These are phyloP conservation scores for Aureobasidium lini DNA, from an alignment of 2,329 filamentous ascomycete genomes.

Conservation along the genomic window DNA sequence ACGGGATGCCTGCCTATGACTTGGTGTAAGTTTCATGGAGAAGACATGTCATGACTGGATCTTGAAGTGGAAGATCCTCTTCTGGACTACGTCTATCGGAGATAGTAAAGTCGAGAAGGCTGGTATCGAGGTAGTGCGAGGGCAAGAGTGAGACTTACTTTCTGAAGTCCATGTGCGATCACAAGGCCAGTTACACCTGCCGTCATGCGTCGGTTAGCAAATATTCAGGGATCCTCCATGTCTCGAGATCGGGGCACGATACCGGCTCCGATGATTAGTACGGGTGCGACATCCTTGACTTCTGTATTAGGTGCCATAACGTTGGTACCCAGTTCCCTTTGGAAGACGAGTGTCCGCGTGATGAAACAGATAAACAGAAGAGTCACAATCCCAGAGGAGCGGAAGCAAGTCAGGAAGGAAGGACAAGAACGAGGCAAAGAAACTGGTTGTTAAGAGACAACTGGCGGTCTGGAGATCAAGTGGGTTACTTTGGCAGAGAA, in stretches of 20 bases:
- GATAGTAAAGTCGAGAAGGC: too few relatives aligned
- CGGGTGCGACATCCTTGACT: not conserved
- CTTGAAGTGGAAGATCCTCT: not conserved
- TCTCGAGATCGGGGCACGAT: not conserved
- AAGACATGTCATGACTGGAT: not conserved
- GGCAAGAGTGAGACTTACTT: constrained; percentile 5
- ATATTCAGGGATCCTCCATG: not conserved
- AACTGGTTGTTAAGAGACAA: not conserved
- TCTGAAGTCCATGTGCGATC: constrained; percentile 23
- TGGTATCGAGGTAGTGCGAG: not conserved
- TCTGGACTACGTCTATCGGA: not conserved
- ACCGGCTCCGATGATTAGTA: constrained; percentile 24
- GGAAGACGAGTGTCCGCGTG: not conserved
- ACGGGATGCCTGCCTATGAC: constrained; percentile 16
- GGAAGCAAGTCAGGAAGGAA: not conserved
- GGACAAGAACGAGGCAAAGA: not conserved
- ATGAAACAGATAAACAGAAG: not conserved
- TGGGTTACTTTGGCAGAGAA: not conserved
- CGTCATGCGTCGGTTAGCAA: not conserved
- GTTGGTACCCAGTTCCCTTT: not conserved
- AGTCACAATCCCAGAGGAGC: not conserved
- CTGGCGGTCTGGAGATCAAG: not conserved
- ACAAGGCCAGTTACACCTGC: constrained; percentile 21
- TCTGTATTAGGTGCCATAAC: not conserved
- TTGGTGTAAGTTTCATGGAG: not conserved